A percentile compares a stretch with the other conserved stretches of the same genome.
phyloP scores from a whole-genome alignment of 192 early-diverging fungal species.

The Coemansia sp. region DNA sequence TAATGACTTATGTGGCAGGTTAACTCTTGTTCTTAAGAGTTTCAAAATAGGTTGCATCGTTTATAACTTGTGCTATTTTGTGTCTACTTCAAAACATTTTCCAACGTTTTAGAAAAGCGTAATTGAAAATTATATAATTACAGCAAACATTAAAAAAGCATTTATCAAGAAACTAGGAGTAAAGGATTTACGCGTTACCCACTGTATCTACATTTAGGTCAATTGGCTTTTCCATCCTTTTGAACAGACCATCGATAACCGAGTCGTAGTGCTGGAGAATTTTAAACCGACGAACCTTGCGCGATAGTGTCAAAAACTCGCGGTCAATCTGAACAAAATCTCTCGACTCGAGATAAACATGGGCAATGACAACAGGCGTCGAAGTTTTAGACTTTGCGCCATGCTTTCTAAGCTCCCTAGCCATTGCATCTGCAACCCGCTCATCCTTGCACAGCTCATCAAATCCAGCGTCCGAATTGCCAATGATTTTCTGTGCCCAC shows the following conservation, averaged over 20 bases:
- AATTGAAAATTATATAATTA: too few species aligned
- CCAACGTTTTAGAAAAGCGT: too few species aligned
- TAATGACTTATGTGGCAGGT: too few species aligned
- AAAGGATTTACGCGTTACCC: too few species aligned
- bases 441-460: neutral
- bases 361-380: neutral
- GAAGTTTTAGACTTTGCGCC: neutral
- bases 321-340: neutral
- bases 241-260: too few species aligned
- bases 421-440: neutral
- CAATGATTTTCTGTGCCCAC: conserved; percentile 23
- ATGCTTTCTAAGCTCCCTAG: neutral
- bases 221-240: too few species aligned
- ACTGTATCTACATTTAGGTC: too few species aligned
- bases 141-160: neutral
- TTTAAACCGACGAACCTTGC: neutral
- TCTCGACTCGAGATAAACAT: neutral
- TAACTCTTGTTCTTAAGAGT: too few species aligned
- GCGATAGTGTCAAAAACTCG: neutral
- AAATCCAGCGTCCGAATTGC: neutral
- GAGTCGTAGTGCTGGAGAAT: too few species aligned
- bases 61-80: too few species aligned
- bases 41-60: too few species aligned
- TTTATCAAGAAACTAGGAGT: neutral
- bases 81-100: too few species aligned